Evolutionary conservation across 2,329 filamentous ascomycete species (phyloP).

Genomic region (Hypoxylon sp.): DNA sequence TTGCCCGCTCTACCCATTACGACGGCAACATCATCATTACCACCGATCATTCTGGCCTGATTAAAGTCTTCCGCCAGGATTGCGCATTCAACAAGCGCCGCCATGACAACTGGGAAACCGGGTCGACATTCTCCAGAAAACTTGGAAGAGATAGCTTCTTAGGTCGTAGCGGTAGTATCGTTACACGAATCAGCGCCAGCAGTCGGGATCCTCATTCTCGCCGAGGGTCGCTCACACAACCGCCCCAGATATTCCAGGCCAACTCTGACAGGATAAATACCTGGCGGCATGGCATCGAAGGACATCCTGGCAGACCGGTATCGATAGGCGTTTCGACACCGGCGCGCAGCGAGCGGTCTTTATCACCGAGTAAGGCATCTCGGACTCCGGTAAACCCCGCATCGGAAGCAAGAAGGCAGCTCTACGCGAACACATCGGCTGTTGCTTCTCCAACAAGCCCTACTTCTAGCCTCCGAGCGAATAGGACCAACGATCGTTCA

Average conservation of each 20-base stretch:
- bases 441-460: conserved; percentile 57
- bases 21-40: conserved; percentile 94
- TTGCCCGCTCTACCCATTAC: conserved; percentile 80
- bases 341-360: conserved; percentile 66
- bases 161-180: conserved; percentile 69
- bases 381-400: conserved; percentile 60
- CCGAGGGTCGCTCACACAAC: conserved; percentile 67
- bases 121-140: conserved; percentile 81
- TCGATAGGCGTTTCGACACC: conserved; percentile 57
- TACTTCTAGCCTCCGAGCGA: conserved; percentile 54
- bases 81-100: conserved; percentile 86
- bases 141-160: conserved; percentile 72
- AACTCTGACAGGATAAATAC: conserved; percentile 83
- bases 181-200: conserved; percentile 66
- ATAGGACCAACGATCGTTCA: conserved; percentile 39
- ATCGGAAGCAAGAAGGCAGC: conserved; percentile 63
- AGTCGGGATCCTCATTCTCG: conserved; percentile 63
- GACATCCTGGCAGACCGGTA: conserved; percentile 55
- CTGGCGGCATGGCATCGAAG: conserved; percentile 80
- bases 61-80: conserved; percentile 96
- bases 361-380: conserved; percentile 66
- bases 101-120: conserved; percentile 82
- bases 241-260: conserved; percentile 54
- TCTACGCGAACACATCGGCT: conserved; percentile 56
- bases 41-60: conserved; percentile 86